Conservation (phyloP, 1,284 basidiomycete species). For the Trichosporon sp. region DNA sequence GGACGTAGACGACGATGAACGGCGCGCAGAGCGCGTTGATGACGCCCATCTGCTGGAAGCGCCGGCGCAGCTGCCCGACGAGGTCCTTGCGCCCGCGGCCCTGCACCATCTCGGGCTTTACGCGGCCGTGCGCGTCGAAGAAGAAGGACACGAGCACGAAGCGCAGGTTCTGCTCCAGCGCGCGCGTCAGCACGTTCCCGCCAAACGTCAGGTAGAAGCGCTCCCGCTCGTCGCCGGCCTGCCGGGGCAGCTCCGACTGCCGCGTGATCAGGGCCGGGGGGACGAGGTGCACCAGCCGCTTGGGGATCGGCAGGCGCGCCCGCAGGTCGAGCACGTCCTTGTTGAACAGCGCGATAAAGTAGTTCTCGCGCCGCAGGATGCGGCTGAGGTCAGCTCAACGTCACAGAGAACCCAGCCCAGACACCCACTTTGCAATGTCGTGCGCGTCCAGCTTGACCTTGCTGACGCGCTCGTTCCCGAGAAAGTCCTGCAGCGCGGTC, state of each 20-base stretch:
- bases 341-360: constrained; percentile 95
- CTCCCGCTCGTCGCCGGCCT: constrained; percentile 11
- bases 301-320: constrained; percentile 64
- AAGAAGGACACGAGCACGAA: constrained; percentile 93
- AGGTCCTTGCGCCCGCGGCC: constrained; percentile 70
- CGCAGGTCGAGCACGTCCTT: constrained; percentile 88
- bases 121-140: constrained; percentile 80
- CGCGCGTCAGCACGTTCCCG: constrained; percentile 63
- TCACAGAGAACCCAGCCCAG: no score
- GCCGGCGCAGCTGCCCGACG: constrained; percentile 75
- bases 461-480: constrained; percentile 36
- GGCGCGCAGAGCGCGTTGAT: constrained; percentile 92
- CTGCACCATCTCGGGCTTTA: constrained; percentile 84
- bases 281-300: constrained; percentile 36
- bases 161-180: constrained; percentile 91
- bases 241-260: constrained; percentile 24
- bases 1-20: constrained; percentile 92
- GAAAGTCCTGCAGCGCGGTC: constrained; percentile 46
- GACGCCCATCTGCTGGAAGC: constrained; percentile 94
- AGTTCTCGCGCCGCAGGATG: constrained; percentile 97
- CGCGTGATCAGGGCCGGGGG: constrained; percentile 32
- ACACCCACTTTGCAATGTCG: constrained; percentile 56
- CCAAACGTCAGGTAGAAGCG: constrained; percentile 43
- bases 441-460: constrained; percentile 83
- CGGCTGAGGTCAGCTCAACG: constrained; percentile 52